These are phyloP conservation scores for Barbatosphaeria neglecta DNA, from an alignment of 495 filamentous ascomycete species.

Conservation along the genomic window DNA sequence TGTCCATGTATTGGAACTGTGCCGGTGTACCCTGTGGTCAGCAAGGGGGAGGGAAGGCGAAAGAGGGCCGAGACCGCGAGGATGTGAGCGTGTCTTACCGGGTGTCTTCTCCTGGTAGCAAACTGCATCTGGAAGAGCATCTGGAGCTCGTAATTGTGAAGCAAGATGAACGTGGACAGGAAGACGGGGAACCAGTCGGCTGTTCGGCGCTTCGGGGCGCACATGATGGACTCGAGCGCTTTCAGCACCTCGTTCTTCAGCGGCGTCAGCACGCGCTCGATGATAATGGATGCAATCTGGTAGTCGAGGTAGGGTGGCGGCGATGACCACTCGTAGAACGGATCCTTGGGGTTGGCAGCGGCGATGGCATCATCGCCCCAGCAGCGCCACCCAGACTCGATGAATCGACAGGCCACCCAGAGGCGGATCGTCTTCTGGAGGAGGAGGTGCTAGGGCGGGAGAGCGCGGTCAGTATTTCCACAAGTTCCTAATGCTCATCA, in stretches of 20 bases:
- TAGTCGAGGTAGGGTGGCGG: slow-evolving; percentile 26
- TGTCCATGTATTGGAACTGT: slow-evolving; percentile 24
- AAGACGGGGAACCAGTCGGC: slow-evolving; percentile 25
- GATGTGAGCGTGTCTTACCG: slow-evolving; percentile 7
- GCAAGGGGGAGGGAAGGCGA: neutral
- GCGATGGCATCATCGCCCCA: slow-evolving; percentile 16
- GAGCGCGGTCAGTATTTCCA: neutral
- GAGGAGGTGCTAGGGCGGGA: slow-evolving; percentile 17
- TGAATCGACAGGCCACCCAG: slow-evolving; percentile 26
- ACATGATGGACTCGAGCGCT: slow-evolving; percentile 17
- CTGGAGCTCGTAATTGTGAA: slow-evolving; percentile 30
- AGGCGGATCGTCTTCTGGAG: slow-evolving; percentile 21
- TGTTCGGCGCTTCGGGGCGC: slow-evolving; percentile 14
- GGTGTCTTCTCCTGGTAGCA: slow-evolving; percentile 10
- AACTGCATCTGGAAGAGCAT: slow-evolving; percentile 22
- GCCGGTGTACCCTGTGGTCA: neutral
- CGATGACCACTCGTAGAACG: slow-evolving; percentile 19
- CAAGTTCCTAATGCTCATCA: neutral
- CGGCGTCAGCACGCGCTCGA: slow-evolving; percentile 21
- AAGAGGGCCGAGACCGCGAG: neutral
- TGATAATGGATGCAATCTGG: slow-evolving; percentile 24
- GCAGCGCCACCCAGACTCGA: slow-evolving; percentile 25
- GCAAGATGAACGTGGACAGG: slow-evolving; percentile 21
- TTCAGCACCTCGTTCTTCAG: slow-evolving; percentile 18
- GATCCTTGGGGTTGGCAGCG: slow-evolving; percentile 14